A percentile compares a stretch with the other conserved stretches of the same genome.
phyloP scores from a whole-genome alignment of 176 grass and related monocot species.

The Triticum monococcum region DNA sequence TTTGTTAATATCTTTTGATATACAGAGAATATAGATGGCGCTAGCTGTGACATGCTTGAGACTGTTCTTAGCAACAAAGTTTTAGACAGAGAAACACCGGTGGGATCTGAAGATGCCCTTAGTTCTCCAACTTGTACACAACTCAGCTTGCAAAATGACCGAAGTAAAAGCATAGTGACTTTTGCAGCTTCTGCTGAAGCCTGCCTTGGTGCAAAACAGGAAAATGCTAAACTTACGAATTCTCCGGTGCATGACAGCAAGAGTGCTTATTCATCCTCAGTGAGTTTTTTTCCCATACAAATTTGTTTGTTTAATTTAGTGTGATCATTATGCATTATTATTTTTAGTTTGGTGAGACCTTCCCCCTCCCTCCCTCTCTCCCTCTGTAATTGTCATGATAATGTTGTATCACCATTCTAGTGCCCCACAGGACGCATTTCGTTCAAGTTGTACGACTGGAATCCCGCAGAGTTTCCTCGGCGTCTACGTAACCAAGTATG shows the following conservation, averaged over 20 bases:
- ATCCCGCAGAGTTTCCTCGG: conserved; percentile 99
- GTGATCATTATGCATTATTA: conserved; percentile 16
- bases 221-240: conserved; percentile 54
- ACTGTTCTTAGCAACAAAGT: conserved; percentile 57
- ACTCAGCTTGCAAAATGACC: conserved; percentile 57
- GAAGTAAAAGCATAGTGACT: conserved; percentile 52
- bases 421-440: conserved; percentile 96
- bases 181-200: conserved; percentile 56
- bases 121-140: conserved; percentile 69
- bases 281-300: conserved; percentile 30
- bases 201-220: conserved; percentile 53
- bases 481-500: conserved; percentile 88
- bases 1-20: conserved; percentile 27
- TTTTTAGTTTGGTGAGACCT: neutral
- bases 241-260: conserved; percentile 65
- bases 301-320: neutral
- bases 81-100: conserved; percentile 65
- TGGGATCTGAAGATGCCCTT: conserved; percentile 67
- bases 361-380: neutral
- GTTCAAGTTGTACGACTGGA: conserved; percentile 99
- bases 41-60: conserved; percentile 44
- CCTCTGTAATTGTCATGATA: conserved; percentile 20
- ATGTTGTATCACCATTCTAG: conserved; percentile 63
- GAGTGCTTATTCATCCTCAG: conserved; percentile 78
- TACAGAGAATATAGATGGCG: conserved; percentile 58